Conservation (phyloP, 257 asterid genomes). For the Penstemon eatonii region DNA sequence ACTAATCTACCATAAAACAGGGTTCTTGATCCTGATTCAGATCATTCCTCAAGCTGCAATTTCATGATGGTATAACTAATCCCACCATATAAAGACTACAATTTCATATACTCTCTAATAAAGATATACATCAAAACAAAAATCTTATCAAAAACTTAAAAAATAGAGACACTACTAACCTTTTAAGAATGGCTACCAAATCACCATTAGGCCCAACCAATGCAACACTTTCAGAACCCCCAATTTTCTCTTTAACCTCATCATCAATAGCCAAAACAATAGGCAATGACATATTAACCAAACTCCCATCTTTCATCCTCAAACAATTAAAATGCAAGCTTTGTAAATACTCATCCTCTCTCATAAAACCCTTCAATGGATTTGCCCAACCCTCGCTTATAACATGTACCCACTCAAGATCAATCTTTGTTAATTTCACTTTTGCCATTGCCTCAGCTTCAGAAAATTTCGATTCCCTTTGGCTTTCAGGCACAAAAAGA, state of each 20-base stretch:
- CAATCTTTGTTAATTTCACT: conserved; percentile 62
- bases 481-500: conserved; percentile 65
- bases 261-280: conserved; percentile 78
- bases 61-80: neutral
- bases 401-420: conserved; percentile 90
- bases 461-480: conserved; percentile 38
- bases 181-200: conserved; percentile 62
- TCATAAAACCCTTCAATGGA: conserved; percentile 80
- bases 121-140: conserved; percentile 6
- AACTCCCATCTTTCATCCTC: conserved; percentile 61
- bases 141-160: neutral
- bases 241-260: conserved; percentile 51
- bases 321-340: conserved; percentile 78
- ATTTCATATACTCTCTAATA: conserved; percentile 1
- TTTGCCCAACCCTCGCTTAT: conserved; percentile 93
- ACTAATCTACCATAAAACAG: neutral
- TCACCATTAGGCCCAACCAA: conserved; percentile 55
- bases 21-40: conserved; percentile 4
- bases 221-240: conserved; percentile 49
- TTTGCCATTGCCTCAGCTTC: conserved; percentile 62
- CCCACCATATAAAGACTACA: conserved; percentile 1
- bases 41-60: conserved; percentile 11
- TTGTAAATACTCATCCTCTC: conserved; percentile 84
- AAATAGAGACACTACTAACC: conserved; percentile 35
- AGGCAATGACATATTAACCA: conserved; percentile 82